Base-by-base conservation (phyloP, 2,329 filamentous ascomycete genomes). In the Aspergillus costaricaensis region DNA sequence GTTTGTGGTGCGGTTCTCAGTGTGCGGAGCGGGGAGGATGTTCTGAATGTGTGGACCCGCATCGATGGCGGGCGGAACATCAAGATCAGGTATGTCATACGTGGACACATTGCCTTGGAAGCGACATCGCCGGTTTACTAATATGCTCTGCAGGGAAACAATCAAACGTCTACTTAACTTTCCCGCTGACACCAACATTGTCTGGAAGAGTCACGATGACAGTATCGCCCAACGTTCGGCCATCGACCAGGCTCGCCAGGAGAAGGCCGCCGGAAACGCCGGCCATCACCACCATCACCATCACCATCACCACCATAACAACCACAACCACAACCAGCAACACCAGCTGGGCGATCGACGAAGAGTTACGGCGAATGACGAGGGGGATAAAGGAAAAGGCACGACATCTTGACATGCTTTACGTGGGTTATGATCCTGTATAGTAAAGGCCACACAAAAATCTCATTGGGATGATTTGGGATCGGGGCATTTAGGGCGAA, bases 11-110 rank as follows among this genome's bases (percentile, higher is more conserved):
- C 91, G 57, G 95, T 99, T 30, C 84, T 99, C 47, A 98, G 93
- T 75, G 91, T 99, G 65, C 86, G 95, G 64, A 96, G 93, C 72
- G 94, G 93, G 47, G 95, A 99, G 80, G 95, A 99, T 74, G 96
- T 98, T 63, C 85, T 99, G 76, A 97, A 92, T 80, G 92, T 99
- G 74, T 99, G 95, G 95, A 96, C 93, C 58, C 91, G 92, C 76
- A 95, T 91, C 70, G 91, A 96, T 72, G 94, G 92, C 48, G 92
- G 92, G 64, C 88, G 92, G 71, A 96, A 97, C 77, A 90, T 98
- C 70, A 97, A 96, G 82, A 96, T 99, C 72, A 89, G 94, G 90
- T 96, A 85, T 69, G 87, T 78, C 10, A 36, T 36, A 36, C 32
- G 32, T 17, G 23, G 43, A 17, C 17, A n/a, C 47, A 9, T n/a